Conservation (phyloP, 2,329 filamentous ascomycete genomes). For the Achaetomium macrosporum region DNA sequence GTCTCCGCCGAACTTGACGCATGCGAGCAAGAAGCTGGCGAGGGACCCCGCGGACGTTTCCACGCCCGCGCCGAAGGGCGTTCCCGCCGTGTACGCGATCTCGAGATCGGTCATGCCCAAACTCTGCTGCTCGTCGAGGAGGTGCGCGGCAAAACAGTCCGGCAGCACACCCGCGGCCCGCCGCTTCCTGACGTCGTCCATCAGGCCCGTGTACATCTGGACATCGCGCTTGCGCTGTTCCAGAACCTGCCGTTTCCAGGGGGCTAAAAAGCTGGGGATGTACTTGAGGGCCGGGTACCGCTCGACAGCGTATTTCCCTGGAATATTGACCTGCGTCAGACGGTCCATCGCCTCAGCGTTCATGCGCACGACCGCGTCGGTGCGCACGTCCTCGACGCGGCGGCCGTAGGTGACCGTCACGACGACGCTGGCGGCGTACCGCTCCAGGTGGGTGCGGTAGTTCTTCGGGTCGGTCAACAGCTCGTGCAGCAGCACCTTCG, state of each 20-base stretch:
- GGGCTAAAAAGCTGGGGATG: conserved; percentile 33
- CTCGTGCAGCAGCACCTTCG: conserved; percentile 36
- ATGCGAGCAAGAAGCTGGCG: conserved; percentile 47
- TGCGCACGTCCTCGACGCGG: conserved; percentile 30
- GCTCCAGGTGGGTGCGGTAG: conserved; percentile 32
- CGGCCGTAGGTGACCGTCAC: conserved; percentile 39
- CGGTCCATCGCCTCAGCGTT: conserved; percentile 40
- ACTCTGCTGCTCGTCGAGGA: conserved; percentile 36
- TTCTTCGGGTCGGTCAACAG: conserved; percentile 28
- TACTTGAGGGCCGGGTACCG: conserved; percentile 37
- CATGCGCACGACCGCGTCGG: conserved; percentile 33
- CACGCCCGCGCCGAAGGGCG: conserved; percentile 40
- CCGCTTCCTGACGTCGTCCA: conserved; percentile 36
- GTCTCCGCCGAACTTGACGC: conserved; percentile 44
- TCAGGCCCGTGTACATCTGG: conserved; percentile 34
- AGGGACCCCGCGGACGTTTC: conserved; percentile 44
- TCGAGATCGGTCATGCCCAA: conserved; percentile 39
- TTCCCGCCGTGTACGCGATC: conserved; percentile 39
- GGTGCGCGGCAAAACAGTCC: conserved; percentile 39
- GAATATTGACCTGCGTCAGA: conserved; percentile 38
- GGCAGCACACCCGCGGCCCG: conserved; percentile 29
- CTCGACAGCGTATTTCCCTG: conserved; percentile 36
- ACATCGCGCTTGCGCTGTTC: conserved; percentile 31
- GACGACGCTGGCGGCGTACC: conserved; percentile 38
- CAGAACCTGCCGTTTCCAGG: conserved; percentile 36